A percentile compares a stretch with the other conserved stretches of the same genome.
phyloP scores from a whole-genome alignment of 192 early-diverging fungal species.

The Funneliformis geosporum region DNA sequence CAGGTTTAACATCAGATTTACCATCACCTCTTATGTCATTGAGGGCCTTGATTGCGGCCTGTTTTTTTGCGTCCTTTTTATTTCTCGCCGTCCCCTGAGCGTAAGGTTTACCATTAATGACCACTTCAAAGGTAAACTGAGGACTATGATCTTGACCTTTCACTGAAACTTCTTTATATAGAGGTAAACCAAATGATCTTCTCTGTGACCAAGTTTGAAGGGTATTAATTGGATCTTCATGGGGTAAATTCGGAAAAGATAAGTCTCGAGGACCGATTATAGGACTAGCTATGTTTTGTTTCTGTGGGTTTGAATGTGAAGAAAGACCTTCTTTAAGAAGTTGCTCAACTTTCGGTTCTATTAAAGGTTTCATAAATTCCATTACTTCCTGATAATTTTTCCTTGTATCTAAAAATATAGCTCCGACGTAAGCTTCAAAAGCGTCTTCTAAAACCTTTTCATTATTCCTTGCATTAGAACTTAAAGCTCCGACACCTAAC shows the following conservation, averaged over 20 bases:
- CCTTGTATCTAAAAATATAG: background rate
- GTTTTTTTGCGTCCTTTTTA: slow-evolving; percentile 7
- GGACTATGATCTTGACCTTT: background rate
- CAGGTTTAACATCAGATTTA: too few relatives aligned
- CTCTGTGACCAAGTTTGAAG: slow-evolving; percentile 2
- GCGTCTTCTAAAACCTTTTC: slow-evolving; percentile 8
- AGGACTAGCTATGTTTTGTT: background rate
- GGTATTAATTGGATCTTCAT: background rate
- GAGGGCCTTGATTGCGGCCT: background rate
- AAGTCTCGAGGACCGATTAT: background rate
- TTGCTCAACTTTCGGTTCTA: background rate
- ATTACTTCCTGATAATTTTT: background rate
- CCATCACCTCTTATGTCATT: background rate
- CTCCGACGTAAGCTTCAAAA: slow-evolving; percentile 15
- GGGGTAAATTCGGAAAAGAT: background rate
- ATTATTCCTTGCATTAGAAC: background rate
- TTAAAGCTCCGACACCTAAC: background rate
- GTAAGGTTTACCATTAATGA: background rate
- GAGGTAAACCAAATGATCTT: background rate
- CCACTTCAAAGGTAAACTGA: background rate
- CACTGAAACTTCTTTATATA: background rate
- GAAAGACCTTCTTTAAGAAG: background rate
- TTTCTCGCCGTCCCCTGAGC: background rate
- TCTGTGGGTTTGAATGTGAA: background rate
- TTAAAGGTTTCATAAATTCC: background rate